Evolutionary conservation across 176 grass and related monocot genomes (phyloP).

Genomic region (Echinochloa phyllopogon): DNA sequence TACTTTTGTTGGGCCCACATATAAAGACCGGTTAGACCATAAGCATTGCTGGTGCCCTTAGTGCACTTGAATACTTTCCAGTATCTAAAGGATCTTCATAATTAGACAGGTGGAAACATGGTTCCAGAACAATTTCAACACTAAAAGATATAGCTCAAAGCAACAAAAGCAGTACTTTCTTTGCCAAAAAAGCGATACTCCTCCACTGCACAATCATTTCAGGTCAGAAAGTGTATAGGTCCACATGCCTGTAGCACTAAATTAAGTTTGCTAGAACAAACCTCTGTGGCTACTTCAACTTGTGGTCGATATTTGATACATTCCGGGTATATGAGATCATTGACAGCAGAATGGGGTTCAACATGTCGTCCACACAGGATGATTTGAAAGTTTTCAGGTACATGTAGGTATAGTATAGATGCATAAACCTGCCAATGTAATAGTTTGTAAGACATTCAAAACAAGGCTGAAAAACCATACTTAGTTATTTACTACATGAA

Average conservation of each 20-base stretch:
- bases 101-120: slow-evolving; percentile 19
- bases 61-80: slow-evolving; percentile 10
- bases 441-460: slow-evolving; percentile 27
- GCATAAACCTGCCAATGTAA: slow-evolving; percentile 66
- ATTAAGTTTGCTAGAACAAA: slow-evolving; percentile 41
- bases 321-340: slow-evolving; percentile 63
- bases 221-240: slow-evolving; percentile 5
- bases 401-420: slow-evolving; percentile 72
- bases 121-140: slow-evolving; percentile 4
- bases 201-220: slow-evolving; percentile 13
- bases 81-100: slow-evolving; percentile 18
- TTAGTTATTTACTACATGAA: slow-evolving; percentile 10
- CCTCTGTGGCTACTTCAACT: slow-evolving; percentile 55
- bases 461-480: not conserved
- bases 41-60: too few relatives aligned
- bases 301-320: slow-evolving; percentile 78
- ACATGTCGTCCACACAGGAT: slow-evolving; percentile 67
- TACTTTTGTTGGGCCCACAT: too few relatives aligned
- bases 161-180: not conserved
- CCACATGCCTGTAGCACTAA: not conserved
- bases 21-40: too few relatives aligned
- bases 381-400: slow-evolving; percentile 60
- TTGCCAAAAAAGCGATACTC: not conserved
- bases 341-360: slow-evolving; percentile 51
- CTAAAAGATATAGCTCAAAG: not conserved